Percentiles rank a stretch among this genome's conserved stretches.
Conservation (phyloP, 2,329 filamentous ascomycete species). For the Colletotrichum sidae region DNA sequence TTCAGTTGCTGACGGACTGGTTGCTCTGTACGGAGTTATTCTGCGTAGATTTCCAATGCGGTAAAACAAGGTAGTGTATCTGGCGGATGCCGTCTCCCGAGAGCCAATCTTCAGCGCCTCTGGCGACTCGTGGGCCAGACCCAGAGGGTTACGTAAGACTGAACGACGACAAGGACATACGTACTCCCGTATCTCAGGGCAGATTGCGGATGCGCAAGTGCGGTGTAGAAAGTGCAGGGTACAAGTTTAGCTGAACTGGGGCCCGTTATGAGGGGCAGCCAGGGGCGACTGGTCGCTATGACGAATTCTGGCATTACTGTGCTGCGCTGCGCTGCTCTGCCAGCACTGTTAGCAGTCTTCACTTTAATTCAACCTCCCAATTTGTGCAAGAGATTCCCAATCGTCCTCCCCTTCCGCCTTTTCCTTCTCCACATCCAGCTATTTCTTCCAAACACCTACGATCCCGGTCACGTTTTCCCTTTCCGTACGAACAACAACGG, state of each 20-base stretch:
- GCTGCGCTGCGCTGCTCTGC: too few species aligned
- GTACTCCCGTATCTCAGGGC: conserved; percentile 25
- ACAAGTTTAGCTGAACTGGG: not conserved
- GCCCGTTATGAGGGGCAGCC: conserved; percentile 33
- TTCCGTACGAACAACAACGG: conserved; percentile 22
- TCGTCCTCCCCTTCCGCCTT: conserved; percentile 4
- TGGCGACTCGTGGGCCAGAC: conserved; percentile 11
- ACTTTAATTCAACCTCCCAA: conserved; percentile 36
- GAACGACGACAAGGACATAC: conserved; percentile 1
- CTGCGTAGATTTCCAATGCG: not conserved
- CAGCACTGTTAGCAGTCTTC: conserved; percentile 21
- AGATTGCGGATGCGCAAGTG: conserved; percentile 25
- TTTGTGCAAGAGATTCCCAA: conserved; percentile 27
- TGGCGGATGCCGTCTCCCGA: not conserved
- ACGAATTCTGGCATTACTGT: conserved; percentile 32
- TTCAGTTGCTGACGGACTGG: not conserved
- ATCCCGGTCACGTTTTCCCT: conserved; percentile 23
- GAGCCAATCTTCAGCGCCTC: conserved; percentile 28
- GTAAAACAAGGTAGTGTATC: not conserved
- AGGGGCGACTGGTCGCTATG: conserved; percentile 37
- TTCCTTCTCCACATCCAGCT: conserved; percentile 35
- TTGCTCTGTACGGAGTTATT: not conserved
- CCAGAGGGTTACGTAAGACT: conserved; percentile 23
- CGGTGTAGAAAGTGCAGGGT: conserved; percentile 23
- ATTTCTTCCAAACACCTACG: conserved; percentile 26